phyloP scores from a whole-genome alignment of 2,329 filamentous ascomycete species.

The Fusarium tuaranense region DNA sequence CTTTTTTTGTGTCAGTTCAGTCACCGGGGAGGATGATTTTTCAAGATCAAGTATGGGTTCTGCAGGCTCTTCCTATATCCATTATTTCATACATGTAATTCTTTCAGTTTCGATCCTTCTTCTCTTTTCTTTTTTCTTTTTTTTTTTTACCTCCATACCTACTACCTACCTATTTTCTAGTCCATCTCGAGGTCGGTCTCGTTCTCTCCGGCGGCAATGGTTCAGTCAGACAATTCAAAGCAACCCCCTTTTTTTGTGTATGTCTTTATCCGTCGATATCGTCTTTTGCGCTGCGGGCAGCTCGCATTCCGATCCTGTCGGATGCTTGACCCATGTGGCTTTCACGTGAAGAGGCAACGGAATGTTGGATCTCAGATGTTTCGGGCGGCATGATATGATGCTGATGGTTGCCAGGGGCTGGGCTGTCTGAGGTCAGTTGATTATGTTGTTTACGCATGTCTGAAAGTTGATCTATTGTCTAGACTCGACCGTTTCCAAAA shows the following conservation, averaged over 20 bases:
- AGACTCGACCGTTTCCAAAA: slow-evolving; percentile 21
- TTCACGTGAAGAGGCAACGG: slow-evolving; percentile 15
- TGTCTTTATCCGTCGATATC: slow-evolving; percentile 5
- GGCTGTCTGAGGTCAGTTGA: slow-evolving; percentile 11
- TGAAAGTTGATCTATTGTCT: slow-evolving; percentile 23
- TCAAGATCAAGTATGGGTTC: slow-evolving; percentile 44
- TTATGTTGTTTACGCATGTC: background rate
- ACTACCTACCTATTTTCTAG: slow-evolving; percentile 24
- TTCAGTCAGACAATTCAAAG: slow-evolving; percentile 46
- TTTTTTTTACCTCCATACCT: background rate
- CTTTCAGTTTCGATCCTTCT: slow-evolving; percentile 16
- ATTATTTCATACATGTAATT: slow-evolving; percentile 48
- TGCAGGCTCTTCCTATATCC: slow-evolving; percentile 44
- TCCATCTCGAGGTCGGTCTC: slow-evolving; percentile 38
- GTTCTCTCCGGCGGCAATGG: slow-evolving; percentile 44
- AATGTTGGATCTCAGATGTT: slow-evolving; percentile 19
- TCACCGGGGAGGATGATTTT: slow-evolving; percentile 41
- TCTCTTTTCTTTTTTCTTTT: slow-evolving; percentile 26
- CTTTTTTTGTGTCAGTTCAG: slow-evolving; percentile 34
- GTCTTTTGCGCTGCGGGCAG: background rate
- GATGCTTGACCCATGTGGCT: slow-evolving; percentile 18
- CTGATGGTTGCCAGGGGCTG: background rate
- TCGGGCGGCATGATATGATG: slow-evolving; percentile 2
- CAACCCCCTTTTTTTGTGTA: slow-evolving; percentile 35
- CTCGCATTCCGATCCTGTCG: slow-evolving; percentile 24